A percentile compares a stretch with the other conserved stretches of the same genome.
Evolutionary conservation across 2,329 filamentous ascomycete genomes (phyloP).

Genomic region (Pseudocercospora musae): DNA sequence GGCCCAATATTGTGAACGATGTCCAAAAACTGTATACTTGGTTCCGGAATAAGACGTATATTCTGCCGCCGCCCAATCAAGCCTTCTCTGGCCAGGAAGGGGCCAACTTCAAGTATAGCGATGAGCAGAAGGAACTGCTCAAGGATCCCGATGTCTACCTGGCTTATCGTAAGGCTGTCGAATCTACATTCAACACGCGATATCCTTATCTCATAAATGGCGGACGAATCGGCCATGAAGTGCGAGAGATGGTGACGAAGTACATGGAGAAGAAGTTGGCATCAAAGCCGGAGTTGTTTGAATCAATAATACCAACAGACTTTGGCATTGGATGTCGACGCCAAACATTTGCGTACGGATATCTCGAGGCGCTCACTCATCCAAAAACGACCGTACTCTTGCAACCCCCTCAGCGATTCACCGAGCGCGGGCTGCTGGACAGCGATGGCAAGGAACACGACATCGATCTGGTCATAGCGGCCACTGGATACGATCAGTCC

Average conservation of each 20-base stretch:
- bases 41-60: conserved; percentile 24
- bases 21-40: conserved; percentile 23
- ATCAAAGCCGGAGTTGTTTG: conserved; percentile 19
- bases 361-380: conserved; percentile 21
- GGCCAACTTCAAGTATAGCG: conserved; percentile 41
- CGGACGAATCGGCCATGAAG: conserved; percentile 15
- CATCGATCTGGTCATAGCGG: conserved; percentile 23
- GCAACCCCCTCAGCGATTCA: conserved; percentile 17
- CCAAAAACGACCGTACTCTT: conserved; percentile 21
- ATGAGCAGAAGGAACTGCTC: conserved; percentile 49
- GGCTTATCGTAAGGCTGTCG: conserved; percentile 24
- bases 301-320: conserved; percentile 20
- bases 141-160: conserved; percentile 23
- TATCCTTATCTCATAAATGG: conserved; percentile 25
- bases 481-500: conserved; percentile 24
- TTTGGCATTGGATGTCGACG: conserved; percentile 23
- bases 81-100: conserved; percentile 19
- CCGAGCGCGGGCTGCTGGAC: conserved; percentile 18
- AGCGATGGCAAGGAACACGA: conserved; percentile 17
- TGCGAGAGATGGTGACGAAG: conserved; percentile 17
- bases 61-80: conserved; percentile 21
- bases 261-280: conserved; percentile 24
- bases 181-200: conserved; percentile 18
- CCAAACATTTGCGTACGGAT: conserved; percentile 23
- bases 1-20: conserved; percentile 21